Conservation (phyloP, 345 rosid genomes). For the Nasturtium officinale region DNA sequence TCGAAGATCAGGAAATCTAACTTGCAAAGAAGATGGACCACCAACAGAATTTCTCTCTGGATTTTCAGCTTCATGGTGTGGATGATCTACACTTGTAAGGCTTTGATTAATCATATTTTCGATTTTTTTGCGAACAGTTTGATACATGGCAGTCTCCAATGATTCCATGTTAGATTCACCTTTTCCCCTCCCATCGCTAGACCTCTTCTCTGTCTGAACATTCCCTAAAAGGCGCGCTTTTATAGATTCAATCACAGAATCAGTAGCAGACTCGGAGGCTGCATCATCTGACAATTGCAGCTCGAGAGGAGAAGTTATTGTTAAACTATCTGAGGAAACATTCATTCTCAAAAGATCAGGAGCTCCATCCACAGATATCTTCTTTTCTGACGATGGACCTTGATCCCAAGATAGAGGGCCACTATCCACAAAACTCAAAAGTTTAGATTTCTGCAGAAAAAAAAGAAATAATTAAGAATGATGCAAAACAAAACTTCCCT, state of each 20-base stretch:
- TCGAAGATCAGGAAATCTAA: slow-evolving; percentile 54
- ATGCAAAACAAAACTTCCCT: slow-evolving; percentile 22
- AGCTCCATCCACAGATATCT: slow-evolving; percentile 40
- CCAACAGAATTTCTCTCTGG: slow-evolving; percentile 36
- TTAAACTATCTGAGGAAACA: slow-evolving; percentile 44
- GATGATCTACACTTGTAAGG: slow-evolving; percentile 37
- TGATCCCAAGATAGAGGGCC: slow-evolving; percentile 75
- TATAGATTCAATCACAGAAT: slow-evolving; percentile 57
- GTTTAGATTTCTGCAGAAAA: slow-evolving; percentile 81
- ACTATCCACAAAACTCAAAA: slow-evolving; percentile 72
- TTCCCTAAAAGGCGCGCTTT: slow-evolving; percentile 57
- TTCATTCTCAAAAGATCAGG: slow-evolving; percentile 43
- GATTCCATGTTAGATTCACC: slow-evolving; percentile 50
- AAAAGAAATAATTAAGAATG: slow-evolving; percentile 29
- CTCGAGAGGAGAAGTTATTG: slow-evolving; percentile 47
- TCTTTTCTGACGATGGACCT: slow-evolving; percentile 48
- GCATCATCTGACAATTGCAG: slow-evolving; percentile 54
- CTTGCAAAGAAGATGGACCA: slow-evolving; percentile 55
- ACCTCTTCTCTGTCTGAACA: slow-evolving; percentile 46
- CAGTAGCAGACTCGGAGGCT: slow-evolving; percentile 47
- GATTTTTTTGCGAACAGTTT: slow-evolving; percentile 47
- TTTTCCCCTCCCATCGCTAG: slow-evolving; percentile 49
- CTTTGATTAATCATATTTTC: slow-evolving; percentile 36
- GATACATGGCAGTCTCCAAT: slow-evolving; percentile 68
- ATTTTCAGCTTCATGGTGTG: slow-evolving; percentile 42